Evolutionary conservation across 768 basidiomycete species (phyloP).

Genomic region (Mycena vulgaris): DNA sequence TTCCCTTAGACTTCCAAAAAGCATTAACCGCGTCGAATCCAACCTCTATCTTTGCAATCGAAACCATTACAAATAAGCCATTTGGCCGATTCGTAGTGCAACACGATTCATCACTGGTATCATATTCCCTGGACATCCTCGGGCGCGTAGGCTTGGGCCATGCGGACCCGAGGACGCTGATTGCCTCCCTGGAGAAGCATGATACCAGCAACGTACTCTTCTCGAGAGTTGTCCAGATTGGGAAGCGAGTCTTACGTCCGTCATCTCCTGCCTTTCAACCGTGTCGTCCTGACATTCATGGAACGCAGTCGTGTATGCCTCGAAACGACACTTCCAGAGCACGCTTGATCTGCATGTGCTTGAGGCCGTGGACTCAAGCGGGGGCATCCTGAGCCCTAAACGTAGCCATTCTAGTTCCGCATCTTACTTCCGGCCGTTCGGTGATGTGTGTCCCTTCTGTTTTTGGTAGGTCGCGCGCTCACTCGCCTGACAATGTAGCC

Average conservation of each 20-base stretch:
- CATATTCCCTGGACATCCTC: constrained; percentile 82
- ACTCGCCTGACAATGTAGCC: constrained; percentile 56
- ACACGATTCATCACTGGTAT: constrained; percentile 67
- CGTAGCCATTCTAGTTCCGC: constrained; percentile 47
- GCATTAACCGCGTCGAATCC: constrained; percentile 68
- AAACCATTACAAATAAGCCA: constrained; percentile 54
- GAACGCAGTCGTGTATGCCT: constrained; percentile 75
- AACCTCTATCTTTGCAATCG: constrained; percentile 70
- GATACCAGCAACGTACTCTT: constrained; percentile 73
- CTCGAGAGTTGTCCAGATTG: constrained; percentile 69
- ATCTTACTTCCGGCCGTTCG: constrained; percentile 72
- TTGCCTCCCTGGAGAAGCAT: constrained; percentile 74
- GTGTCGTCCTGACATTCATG: not conserved
- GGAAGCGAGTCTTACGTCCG: constrained; percentile 71
- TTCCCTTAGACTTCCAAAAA: constrained; percentile 66
- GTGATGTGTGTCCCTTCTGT: constrained; percentile 65
- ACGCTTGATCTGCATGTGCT: constrained; percentile 69
- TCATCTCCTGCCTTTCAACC: not conserved
- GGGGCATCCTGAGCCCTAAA: constrained; percentile 53
- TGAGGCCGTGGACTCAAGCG: constrained; percentile 65
- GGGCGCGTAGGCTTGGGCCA: constrained; percentile 70
- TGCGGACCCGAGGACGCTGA: constrained; percentile 61
- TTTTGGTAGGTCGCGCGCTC: constrained; percentile 9
- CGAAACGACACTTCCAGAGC: constrained; percentile 72
- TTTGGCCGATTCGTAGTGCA: constrained; percentile 82